Evolutionary conservation across 225 moss, liverwort and hornwort genomes (phyloP).

Genomic region (Bryoerythrophyllum caledonicum): DNA sequence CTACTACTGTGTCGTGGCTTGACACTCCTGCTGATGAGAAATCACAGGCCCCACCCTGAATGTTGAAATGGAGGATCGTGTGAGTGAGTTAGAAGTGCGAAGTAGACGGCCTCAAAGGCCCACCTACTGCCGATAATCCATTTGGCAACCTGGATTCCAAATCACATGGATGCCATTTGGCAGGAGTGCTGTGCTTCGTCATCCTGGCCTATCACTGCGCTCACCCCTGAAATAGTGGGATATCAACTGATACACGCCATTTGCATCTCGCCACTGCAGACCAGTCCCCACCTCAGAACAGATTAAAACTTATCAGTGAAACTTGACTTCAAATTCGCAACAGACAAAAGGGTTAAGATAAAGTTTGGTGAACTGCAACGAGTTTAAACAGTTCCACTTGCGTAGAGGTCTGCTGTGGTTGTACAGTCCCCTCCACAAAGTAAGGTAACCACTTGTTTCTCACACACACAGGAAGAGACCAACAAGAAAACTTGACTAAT

Average conservation of each 20-base stretch:
- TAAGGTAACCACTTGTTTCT: too few species aligned
- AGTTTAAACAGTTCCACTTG: background rate
- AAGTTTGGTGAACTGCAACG: too few species aligned
- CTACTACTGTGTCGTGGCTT: too few species aligned
- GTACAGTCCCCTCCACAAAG: too few species aligned
- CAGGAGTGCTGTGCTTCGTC: background rate
- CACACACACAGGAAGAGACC: too few species aligned
- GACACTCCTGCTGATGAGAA: background rate
- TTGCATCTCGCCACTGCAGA: background rate
- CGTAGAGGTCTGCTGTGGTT: background rate
- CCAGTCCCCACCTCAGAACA: background rate
- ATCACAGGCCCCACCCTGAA: too few species aligned
- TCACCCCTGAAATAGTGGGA: background rate
- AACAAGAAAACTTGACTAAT: too few species aligned
- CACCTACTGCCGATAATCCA: background rate
- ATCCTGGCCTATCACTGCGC: background rate
- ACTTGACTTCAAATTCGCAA: background rate
- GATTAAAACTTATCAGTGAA: background rate
- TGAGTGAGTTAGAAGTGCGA: too few species aligned
- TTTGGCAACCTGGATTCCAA: background rate
- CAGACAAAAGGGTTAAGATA: background rate
- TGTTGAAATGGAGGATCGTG: background rate
- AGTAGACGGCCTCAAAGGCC: background rate
- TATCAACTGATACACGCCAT: background rate
- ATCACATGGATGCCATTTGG: background rate